phyloP scores from a whole-genome alignment of 179 eudicot species.

The Patellifolia procumbens region DNA sequence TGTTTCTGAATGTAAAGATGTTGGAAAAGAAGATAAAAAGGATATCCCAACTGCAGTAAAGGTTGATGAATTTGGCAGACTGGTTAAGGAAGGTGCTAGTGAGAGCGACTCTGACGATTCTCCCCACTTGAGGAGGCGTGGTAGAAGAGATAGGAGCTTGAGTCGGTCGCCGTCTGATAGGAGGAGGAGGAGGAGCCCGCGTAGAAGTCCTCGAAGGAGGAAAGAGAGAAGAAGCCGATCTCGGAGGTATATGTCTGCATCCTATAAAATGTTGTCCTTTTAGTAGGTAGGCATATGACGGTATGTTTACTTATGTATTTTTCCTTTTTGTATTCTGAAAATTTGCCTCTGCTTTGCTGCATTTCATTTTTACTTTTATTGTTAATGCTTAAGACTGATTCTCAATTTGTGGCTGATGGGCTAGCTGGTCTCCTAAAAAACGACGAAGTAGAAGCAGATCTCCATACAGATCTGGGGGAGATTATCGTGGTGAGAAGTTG shows the following conservation, averaged over 20 bases:
- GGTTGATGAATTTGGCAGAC: slow-evolving; percentile 91
- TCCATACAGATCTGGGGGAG: slow-evolving; percentile 51
- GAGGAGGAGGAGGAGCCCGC: slow-evolving; percentile 62
- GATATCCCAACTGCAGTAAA: slow-evolving; percentile 35
- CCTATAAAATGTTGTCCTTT: slow-evolving; percentile 11
- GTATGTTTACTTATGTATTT: background rate
- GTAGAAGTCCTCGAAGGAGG: slow-evolving; percentile 65
- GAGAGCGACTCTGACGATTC: slow-evolving; percentile 79
- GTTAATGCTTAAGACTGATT: slow-evolving; percentile 12
- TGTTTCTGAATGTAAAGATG: slow-evolving; percentile 32
- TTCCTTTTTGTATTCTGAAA: slow-evolving; percentile 6
- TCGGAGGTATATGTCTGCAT: slow-evolving; percentile 55
- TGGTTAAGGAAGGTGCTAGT: slow-evolving; percentile 64
- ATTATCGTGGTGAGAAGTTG: slow-evolving; percentile 42
- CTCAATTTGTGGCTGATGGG: slow-evolving; percentile 28
- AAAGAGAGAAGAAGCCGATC: slow-evolving; percentile 75
- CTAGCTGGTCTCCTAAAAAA: slow-evolving; percentile 78
- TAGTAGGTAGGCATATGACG: slow-evolving; percentile 14
- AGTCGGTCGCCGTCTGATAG: slow-evolving; percentile 72
- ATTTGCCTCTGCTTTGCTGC: background rate
- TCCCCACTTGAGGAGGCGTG: slow-evolving; percentile 42
- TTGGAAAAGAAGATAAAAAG: slow-evolving; percentile 37
- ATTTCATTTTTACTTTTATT: slow-evolving; percentile 1
- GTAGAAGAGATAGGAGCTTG: slow-evolving; percentile 61
- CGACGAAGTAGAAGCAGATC: slow-evolving; percentile 90